Evolutionary conservation across 495 filamentous ascomycete genomes (phyloP), one percentile per base, ranked within the genome.

Genomic region (Ramalina intermedia): DNA sequence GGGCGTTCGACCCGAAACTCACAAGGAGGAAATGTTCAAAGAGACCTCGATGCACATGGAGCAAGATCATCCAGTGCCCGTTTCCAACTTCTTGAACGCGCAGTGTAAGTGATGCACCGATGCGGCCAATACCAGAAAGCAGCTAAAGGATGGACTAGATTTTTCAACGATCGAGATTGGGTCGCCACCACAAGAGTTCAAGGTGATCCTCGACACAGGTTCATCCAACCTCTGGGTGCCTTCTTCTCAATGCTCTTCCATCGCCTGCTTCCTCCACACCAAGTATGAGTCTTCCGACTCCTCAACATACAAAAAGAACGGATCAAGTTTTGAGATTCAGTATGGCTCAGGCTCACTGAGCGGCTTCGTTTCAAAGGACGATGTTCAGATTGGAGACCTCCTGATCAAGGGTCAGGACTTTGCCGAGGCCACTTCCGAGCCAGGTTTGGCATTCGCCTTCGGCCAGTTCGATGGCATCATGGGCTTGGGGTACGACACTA

Each of bases 181-280:
- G 58, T 89, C 81, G 21, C 93, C 93, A 41, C 80, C 91, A 23
- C 93, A 99, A 69, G 69, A 69, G 46, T 99, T 99, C 79, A 99
- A 99, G 74, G 93, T 99, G 53, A 83, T 99, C 51, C 80, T 99
- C 48, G 93, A 99, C 63, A 99, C 93, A 23, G 93, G 93, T 53
- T 96, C 89, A 73, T 99, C 93, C 55, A 99, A 99, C 71, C 75
- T 99, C 47, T 99, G 93, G 93, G 93, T 99, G 46, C 93, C 93
- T 4, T 95, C 88, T 2, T 70, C 73, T 13, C 72, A 86, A 55
- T 99, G 93, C 66, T 83, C 79, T 59, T 96, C 90, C 46, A 99
- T 99, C 58, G 93, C 93, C 52, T 99, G 93, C 76, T 99, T 88
- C 66, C 82, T 99, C 49, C 93, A 99, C 73, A 76, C 64, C 64